Percentiles rank a stretch among this genome's conserved stretches.
Evolutionary conservation across 2,329 filamentous ascomycete species (phyloP).

Genomic region (Diplocarpon mali): DNA sequence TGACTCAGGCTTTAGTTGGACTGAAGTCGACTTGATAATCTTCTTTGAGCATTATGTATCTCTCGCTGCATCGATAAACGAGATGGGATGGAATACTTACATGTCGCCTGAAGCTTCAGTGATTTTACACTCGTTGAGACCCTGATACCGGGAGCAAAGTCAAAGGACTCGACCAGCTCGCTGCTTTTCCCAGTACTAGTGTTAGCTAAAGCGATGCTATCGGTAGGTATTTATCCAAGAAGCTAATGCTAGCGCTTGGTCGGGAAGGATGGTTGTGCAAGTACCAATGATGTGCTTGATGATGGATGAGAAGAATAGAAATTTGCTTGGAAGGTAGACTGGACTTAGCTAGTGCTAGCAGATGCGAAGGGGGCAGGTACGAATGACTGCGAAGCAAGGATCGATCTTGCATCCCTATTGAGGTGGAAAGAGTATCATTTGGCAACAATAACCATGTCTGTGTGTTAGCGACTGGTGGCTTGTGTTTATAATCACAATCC

Average conservation of each 20-base stretch:
- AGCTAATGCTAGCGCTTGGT: conserved; percentile 5
- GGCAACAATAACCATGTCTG: too few relatives aligned
- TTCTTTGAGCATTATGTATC: background rate
- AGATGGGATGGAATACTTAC: background rate
- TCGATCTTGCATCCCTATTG: too few relatives aligned
- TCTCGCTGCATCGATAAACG: background rate
- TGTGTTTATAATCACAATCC: too few relatives aligned
- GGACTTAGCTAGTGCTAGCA: too few relatives aligned
- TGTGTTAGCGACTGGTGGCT: too few relatives aligned
- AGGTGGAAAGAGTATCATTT: too few relatives aligned
- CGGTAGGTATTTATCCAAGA: conserved; percentile 8
- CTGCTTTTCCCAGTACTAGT: background rate
- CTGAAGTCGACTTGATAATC: background rate
- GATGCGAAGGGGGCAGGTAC: too few relatives aligned
- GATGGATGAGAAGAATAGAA: conserved; percentile 2
- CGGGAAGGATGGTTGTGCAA: conserved; percentile 6
- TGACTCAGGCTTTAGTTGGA: background rate
- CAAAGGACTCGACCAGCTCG: background rate
- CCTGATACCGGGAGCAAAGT: background rate
- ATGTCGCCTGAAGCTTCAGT: too few relatives aligned
- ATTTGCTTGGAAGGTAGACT: background rate
- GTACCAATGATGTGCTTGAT: conserved; percentile 9
- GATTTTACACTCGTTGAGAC: too few relatives aligned
- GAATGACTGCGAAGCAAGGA: too few relatives aligned
- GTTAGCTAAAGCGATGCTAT: conserved; percentile 1